Percentiles rank a stretch among this genome's conserved stretches.
These are phyloP conservation scores for Globisporangium takayamanum DNA, from an alignment of 352 stramenopile species.

Conservation along the genomic window DNA sequence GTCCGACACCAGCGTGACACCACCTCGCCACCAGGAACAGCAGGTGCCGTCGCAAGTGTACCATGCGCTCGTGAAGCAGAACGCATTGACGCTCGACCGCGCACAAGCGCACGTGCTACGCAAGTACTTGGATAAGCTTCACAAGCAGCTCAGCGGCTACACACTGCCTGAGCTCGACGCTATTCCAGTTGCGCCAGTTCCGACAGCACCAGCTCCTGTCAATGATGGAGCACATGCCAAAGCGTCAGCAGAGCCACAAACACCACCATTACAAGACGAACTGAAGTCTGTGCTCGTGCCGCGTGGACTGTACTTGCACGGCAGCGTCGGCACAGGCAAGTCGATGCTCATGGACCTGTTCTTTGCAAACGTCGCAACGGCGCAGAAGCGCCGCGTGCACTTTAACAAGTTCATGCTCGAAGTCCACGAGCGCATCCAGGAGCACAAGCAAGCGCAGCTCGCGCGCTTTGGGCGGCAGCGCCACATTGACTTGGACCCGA, in stretches of 20 bases:
- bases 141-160: slow-evolving; percentile 46
- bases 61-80: slow-evolving; percentile 17
- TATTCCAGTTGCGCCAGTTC: background rate
- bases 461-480: slow-evolving; percentile 71
- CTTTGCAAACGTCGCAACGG: slow-evolving; percentile 49
- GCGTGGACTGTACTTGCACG: slow-evolving; percentile 93
- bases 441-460: slow-evolving; percentile 86
- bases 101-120: slow-evolving; percentile 23
- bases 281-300: slow-evolving; percentile 36
- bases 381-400: slow-evolving; percentile 89
- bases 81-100: slow-evolving; percentile 23
- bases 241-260: background rate
- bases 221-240: background rate
- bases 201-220: background rate
- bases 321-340: slow-evolving; percentile 94
- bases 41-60: slow-evolving; percentile 26
- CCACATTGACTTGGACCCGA: slow-evolving; percentile 75
- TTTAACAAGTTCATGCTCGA: slow-evolving; percentile 98
- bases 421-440: slow-evolving; percentile 90
- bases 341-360: slow-evolving; percentile 97
- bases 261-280: background rate
- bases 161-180: slow-evolving; percentile 26
- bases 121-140: slow-evolving; percentile 56
- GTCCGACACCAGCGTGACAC: too few relatives aligned
- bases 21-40: too few relatives aligned